Evolutionary conservation across 768 basidiomycete genomes (phyloP), one percentile per base, ranked within the genome.

Genomic region (Gymnopilus junonius): DNA sequence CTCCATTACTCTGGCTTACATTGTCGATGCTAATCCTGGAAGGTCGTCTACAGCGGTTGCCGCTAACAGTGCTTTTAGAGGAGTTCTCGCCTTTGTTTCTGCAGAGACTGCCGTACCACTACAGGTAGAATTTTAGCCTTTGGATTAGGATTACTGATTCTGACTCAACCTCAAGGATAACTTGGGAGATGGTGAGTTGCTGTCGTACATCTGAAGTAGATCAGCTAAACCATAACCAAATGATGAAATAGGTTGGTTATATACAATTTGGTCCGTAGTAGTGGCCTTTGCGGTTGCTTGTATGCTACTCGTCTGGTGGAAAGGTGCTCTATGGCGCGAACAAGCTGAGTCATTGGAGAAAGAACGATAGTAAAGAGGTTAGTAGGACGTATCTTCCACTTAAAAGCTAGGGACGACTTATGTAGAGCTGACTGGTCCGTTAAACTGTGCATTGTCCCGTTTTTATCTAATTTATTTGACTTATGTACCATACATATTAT

Each of bases 1-100:
- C 40, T 54, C 74, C 8, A 77, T 76, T 57, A 74, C 91, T 0
- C 76, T 96, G 27, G 90, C 94, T 0, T 96, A 95, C 68, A 81
- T 95, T 37, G 93, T 95, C 14, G 94, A 97, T 67, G 87, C 93
- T 3, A 97, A 96, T 73, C 79, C 81, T 4, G 95, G 94, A 10
- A 85, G 91, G 31, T 92, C 92, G 2, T 87, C 90, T 3, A 86
- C 86, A 2, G 93, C 91, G 1, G 85, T 87, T 7, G 93, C 94
- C 0, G 78, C 83, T 29, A 96, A 96, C 73, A 91, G 90, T 61
- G 84, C 83, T 27, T 91, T 91, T 73, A 84, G 94, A 51, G 93
- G 94, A 0, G 43, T 83, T 3, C 76, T 83, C n/a, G 93, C 89
- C 2, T 91, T 91, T 72, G 70, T 91, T 15, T 85, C 87, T 1